Conservation (phyloP, 768 basidiomycete genomes). For the Tricholoma saponaceum region DNA sequence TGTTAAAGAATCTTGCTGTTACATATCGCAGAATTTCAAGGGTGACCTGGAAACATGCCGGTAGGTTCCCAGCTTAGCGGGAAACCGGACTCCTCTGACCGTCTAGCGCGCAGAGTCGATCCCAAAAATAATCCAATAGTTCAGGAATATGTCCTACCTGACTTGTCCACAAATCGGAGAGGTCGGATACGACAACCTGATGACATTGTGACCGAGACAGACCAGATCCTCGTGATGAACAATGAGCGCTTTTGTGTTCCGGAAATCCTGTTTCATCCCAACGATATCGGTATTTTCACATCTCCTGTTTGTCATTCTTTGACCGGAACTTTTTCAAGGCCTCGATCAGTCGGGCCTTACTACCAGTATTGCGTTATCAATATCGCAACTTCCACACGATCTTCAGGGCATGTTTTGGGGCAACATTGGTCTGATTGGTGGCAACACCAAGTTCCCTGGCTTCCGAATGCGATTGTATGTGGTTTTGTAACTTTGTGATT, state of each 20-base stretch:
- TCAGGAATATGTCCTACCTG: slow-evolving; percentile 88
- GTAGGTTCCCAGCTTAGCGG: slow-evolving; percentile 40
- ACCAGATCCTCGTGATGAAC: slow-evolving; percentile 78
- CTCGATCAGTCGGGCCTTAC: slow-evolving; percentile 80
- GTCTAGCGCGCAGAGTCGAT: slow-evolving; percentile 39
- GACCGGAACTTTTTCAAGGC: slow-evolving; percentile 40
- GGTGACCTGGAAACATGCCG: slow-evolving; percentile 73
- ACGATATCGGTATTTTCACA: slow-evolving; percentile 70
- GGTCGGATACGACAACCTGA: slow-evolving; percentile 53
- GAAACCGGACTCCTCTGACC: neutral
- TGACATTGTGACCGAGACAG: slow-evolving; percentile 49
- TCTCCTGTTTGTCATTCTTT: slow-evolving; percentile 7
- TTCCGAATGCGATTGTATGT: slow-evolving; percentile 76
- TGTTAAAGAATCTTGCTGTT: slow-evolving; percentile 89
- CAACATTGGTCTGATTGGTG: slow-evolving; percentile 88
- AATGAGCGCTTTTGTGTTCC: slow-evolving; percentile 92
- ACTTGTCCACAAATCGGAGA: slow-evolving; percentile 65
- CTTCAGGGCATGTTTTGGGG: slow-evolving; percentile 94
- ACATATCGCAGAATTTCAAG: slow-evolving; percentile 70
- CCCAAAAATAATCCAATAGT: slow-evolving; percentile 65
- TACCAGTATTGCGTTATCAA: slow-evolving; percentile 69
- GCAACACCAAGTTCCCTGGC: slow-evolving; percentile 70
- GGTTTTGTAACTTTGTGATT: slow-evolving; percentile 9
- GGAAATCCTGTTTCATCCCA: slow-evolving; percentile 88
- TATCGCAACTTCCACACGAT: slow-evolving; percentile 72